phyloP scores from a whole-genome alignment of 2,329 filamentous ascomycete species.

The Verticillium dahliae region DNA sequence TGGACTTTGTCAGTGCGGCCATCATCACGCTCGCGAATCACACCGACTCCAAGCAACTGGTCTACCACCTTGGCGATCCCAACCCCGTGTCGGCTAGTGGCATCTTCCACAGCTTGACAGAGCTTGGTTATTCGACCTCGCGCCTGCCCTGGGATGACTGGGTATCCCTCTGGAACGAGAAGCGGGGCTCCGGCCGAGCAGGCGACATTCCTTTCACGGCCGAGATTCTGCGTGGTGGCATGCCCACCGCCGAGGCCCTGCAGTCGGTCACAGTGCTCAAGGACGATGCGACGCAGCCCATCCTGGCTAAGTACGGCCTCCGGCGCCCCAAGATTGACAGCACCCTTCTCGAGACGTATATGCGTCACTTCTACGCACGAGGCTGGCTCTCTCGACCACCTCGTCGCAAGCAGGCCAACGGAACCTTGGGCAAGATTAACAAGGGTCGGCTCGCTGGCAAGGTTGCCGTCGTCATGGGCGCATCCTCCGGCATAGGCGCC shows the following conservation, averaged over 20 bases:
- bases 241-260: conserved; percentile 69
- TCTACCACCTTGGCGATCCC: conserved; percentile 72
- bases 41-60: conserved; percentile 50
- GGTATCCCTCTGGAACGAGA: conserved; percentile 67
- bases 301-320: conserved; percentile 44
- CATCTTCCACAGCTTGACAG: conserved; percentile 57
- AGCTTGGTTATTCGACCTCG: conserved; percentile 65
- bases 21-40: conserved; percentile 66
- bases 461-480: conserved; percentile 72
- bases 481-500: conserved; percentile 73
- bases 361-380: conserved; percentile 72
- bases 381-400: conserved; percentile 68
- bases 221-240: conserved; percentile 72
- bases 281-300: conserved; percentile 59
- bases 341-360: conserved; percentile 68
- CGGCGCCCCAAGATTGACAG: conserved; percentile 63
- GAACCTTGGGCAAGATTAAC: conserved; percentile 16
- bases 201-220: conserved; percentile 70
- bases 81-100: conserved; percentile 58
- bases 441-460: conserved; percentile 59
- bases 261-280: conserved; percentile 67
- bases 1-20: conserved; percentile 71
- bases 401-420: conserved; percentile 27
- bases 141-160: conserved; percentile 65
- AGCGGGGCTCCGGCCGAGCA: conserved; percentile 56